Evolutionary conservation across 257 asterid genomes (phyloP), one percentile per base, ranked within the genome.

Genomic region (Jaltomata sinuosa): DNA sequence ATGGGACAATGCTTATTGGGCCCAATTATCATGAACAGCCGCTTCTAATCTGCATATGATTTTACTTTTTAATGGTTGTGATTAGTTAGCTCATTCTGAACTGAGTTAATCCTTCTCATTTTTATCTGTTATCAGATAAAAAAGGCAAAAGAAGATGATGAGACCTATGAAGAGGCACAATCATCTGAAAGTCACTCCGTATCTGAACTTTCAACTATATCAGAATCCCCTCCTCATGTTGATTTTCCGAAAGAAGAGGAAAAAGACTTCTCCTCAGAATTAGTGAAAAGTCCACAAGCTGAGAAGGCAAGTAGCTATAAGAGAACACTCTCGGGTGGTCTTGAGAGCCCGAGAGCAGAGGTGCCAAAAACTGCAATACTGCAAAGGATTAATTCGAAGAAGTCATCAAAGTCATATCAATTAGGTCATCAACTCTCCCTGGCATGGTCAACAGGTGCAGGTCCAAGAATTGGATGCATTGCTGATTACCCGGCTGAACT

Each of bases 391-490:
- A 93, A 92, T 88, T 96, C 97, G 79, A 94, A 93, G 89, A 96
- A 92, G 74, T 86, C 91, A 7, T 94, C 90, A 29, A 94, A 83
- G 40, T 96, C 98, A 3, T 93, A 92, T 83, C 99, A 94, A 81
- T 59, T 96, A 15, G 98, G 96, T 72, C 86, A 93, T 80, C 99
- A 95, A 81, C 92, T 96, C 59, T 87, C 97, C 1, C 50, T 54
- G 81, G 85, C 81, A 84, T 96, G 99, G 99, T 93, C 97, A 10
- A 93, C 98, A 0, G 98, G 98, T 45, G 94, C 94, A 1, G 99
- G 99, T 25, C 98, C 99, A 2, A 90, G 99, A 84, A 94, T 96
- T 34, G 99, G 99, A 9, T 96, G 99, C 80, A 72, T 96, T 87
- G 94, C 94, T 8, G 98, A 96, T 86, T 96, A 96, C 87, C 99